Base-by-base conservation (phyloP, 2,329 filamentous ascomycete species). In the Aspergillus novofumigatus region DNA sequence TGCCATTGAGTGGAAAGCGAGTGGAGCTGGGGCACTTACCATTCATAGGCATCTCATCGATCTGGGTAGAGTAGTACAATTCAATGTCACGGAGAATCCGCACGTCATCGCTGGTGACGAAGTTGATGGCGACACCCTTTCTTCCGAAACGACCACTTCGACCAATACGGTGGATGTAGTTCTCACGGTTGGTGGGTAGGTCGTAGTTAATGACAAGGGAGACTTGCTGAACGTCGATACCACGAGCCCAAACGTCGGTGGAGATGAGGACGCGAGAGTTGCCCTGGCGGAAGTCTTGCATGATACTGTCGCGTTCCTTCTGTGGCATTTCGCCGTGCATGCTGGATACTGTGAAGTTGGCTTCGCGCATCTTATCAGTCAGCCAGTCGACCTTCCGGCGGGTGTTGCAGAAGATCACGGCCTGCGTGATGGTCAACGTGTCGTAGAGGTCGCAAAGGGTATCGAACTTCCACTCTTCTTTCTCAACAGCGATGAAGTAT, bases 251-350 rank as follows among this genome's bases (percentile, higher is more conserved):
- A 48, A 99, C 92, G 73, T 99, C 94, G 1, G 94, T 99, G 38
- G 92, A 96, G 73, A 99, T 99, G 52, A 99, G 81, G 23, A 99
- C 94, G 71, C 94, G 87, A 67, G 91, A 96, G 78, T 96, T 96
- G 62, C 93, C 94, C 77, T 96, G 92, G 65, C 94, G 85, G 81
- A 99, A 99, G 71, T 99, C 94, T 74, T 96, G 91, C 94, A 99
- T 99, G 72, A 99, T 99, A 77, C 90, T 93, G 79, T 99, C 94
- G 67, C 94, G 88, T 77, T 97, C 92, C 78, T 94, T 94, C 75
- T 99, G 94, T 25, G 92, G 92, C 94, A 99, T 99, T 70, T 99
- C 94, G 65, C 94, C 94, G 73, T 99, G 94, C 94, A 99, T 99
- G 68, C 90, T 93, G 68, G 90, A 95, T 65, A 99, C 94, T 0